These are phyloP conservation scores for Mallotus nudiflorus DNA, from an alignment of 345 rosid genomes.

Conservation along the genomic window DNA sequence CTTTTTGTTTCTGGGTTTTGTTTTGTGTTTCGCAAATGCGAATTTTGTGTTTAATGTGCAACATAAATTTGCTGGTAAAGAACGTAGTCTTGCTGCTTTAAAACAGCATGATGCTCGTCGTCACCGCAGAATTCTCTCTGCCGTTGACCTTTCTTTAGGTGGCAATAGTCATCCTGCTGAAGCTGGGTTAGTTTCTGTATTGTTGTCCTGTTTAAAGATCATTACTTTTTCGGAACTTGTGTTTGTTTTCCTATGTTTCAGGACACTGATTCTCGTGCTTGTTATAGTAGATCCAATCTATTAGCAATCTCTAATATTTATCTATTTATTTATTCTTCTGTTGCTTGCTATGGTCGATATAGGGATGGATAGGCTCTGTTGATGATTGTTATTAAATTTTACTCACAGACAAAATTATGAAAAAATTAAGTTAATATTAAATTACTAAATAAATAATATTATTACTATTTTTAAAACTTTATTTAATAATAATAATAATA, in stretches of 20 bases:
- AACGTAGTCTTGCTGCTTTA: conserved; percentile 43
- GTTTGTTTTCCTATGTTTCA: neutral
- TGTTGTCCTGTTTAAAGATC: neutral
- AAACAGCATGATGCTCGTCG: conserved; percentile 71
- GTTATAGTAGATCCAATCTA: neutral
- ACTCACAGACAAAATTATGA: neutral
- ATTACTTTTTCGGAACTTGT: neutral
- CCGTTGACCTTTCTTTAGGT: conserved; percentile 65
- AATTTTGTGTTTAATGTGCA: conserved; percentile 60
- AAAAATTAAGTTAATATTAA: too few relatives aligned
- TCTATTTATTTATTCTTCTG: neutral
- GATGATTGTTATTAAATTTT: neutral
- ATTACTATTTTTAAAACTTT: too few relatives aligned
- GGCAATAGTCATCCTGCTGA: conserved; percentile 72
- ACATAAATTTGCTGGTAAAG: conserved; percentile 57
- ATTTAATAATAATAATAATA: too few relatives aligned
- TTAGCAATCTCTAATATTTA: neutral
- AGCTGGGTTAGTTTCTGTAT: conserved; percentile 53
- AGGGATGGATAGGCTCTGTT: neutral
- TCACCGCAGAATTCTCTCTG: conserved; percentile 61
- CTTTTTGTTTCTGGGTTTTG: conserved; percentile 23
- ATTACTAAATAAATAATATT: too few relatives aligned
- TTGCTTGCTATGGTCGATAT: neutral
- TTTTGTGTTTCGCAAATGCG: conserved; percentile 15
- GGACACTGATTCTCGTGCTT: neutral